Evolutionary conservation across 1,284 basidiomycete genomes (phyloP).

Genomic region (Cutaneotrichosporon daszewskae): DNA sequence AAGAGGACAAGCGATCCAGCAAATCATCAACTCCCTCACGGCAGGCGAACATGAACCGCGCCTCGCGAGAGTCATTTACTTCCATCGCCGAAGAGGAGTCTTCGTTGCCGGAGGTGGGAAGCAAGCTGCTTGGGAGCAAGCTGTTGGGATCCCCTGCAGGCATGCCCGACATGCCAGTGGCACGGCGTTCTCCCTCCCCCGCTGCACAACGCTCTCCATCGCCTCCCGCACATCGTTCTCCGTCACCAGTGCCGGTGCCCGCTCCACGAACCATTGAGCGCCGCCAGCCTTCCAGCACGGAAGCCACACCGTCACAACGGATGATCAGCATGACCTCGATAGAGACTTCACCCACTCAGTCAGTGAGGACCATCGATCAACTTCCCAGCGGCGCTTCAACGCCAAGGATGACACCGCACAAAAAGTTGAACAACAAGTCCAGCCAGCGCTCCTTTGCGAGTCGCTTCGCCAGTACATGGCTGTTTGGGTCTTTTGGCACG

Average conservation of each 20-base stretch:
- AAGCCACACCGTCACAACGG: slow-evolving; percentile 10
- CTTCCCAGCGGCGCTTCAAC: slow-evolving; percentile 34
- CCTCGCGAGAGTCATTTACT: background rate
- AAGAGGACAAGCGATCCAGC: slow-evolving; percentile 7
- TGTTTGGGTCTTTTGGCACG: slow-evolving; percentile 29
- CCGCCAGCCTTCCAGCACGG: slow-evolving; percentile 1
- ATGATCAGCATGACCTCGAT: slow-evolving; percentile 11
- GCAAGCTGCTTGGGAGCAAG: background rate
- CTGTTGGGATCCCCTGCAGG: slow-evolving; percentile 2
- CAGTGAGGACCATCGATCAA: slow-evolving; percentile 7
- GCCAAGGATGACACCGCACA: slow-evolving; percentile 29
- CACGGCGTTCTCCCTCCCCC: background rate
- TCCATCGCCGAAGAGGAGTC: slow-evolving; percentile 8
- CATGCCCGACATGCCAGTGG: slow-evolving; percentile 15
- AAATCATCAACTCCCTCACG: background rate
- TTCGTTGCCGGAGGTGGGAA: background rate
- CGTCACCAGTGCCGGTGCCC: background rate
- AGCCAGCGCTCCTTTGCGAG: slow-evolving; percentile 39
- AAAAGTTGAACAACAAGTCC: slow-evolving; percentile 31
- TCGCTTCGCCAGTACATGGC: slow-evolving; percentile 37
- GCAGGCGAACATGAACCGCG: background rate
- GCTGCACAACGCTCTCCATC: too few relatives aligned
- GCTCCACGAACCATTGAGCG: background rate
- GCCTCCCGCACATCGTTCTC: too few relatives aligned
- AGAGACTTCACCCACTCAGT: slow-evolving; percentile 9